These are phyloP conservation scores for Chenopodium quinoa DNA, from an alignment of 148 eudicot species.

Conservation along the genomic window DNA sequence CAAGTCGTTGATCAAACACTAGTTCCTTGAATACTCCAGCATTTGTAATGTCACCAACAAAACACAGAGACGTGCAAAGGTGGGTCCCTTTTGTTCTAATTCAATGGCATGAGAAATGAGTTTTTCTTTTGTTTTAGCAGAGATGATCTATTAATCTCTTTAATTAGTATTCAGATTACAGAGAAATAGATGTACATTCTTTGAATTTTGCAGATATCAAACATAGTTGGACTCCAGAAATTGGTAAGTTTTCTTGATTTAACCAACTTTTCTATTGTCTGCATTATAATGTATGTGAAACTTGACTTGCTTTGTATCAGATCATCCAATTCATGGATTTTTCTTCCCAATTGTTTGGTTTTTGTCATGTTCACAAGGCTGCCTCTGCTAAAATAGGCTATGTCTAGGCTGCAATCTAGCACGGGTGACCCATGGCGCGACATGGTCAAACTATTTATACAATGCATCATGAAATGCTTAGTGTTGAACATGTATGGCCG, in stretches of 20 bases:
- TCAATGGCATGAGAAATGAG: constrained; percentile 10
- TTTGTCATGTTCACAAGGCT: no score
- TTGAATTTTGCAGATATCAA: background rate
- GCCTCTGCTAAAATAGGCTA: no score
- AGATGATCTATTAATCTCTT: background rate
- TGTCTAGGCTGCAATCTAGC: no score
- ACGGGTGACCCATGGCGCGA: no score
- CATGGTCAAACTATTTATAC: no score
- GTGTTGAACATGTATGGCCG: no score
- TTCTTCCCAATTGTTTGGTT: no score
- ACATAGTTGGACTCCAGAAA: background rate
- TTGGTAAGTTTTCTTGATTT: background rate
- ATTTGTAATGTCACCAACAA: background rate
- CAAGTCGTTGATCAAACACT: background rate
- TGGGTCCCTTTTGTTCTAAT: constrained; percentile 17
- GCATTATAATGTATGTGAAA: background rate
- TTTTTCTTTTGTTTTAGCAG: background rate
- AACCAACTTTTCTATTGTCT: background rate
- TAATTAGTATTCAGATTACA: background rate
- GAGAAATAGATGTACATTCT: background rate
- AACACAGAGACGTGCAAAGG: constrained; percentile 25
- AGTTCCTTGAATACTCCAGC: constrained; percentile 2
- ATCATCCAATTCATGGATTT: background rate
- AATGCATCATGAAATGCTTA: no score
- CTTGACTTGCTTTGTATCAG: background rate